Evolutionary conservation across 352 stramenopile species (phyloP).

Genomic region (Globisporangium solare): DNA sequence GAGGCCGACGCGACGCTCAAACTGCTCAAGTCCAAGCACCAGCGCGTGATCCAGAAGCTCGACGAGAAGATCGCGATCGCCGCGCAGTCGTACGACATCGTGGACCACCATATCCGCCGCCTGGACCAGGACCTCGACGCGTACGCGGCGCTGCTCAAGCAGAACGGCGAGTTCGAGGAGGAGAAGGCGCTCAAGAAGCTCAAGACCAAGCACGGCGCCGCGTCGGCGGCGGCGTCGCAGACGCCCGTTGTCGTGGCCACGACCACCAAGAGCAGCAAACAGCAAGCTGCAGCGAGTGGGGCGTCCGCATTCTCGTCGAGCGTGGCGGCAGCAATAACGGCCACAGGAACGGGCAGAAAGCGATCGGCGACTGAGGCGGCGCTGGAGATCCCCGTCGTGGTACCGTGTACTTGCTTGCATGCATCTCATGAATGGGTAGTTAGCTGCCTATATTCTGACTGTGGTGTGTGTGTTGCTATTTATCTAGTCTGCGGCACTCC

Average conservation of each 20-base stretch:
- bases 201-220: slow-evolving; percentile 22
- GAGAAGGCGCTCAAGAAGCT: slow-evolving; percentile 60
- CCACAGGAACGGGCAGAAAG: slow-evolving; percentile 31
- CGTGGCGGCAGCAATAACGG: slow-evolving; percentile 12
- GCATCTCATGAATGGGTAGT: too few species aligned
- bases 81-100: slow-evolving; percentile 81
- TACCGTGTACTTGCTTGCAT: slow-evolving; percentile 6
- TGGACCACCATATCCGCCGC: slow-evolving; percentile 83
- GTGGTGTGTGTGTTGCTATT: slow-evolving; percentile 1
- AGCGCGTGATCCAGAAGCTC: slow-evolving; percentile 77
- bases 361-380: slow-evolving; percentile 32
- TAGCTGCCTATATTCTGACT: too few species aligned
- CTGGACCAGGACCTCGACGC: slow-evolving; percentile 74
- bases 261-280: slow-evolving; percentile 16
- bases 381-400: slow-evolving; percentile 27
- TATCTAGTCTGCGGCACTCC: slow-evolving; percentile 19
- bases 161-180: slow-evolving; percentile 78
- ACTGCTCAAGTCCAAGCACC: slow-evolving; percentile 49
- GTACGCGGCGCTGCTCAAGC: slow-evolving; percentile 64
- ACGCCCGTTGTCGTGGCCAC: not conserved
- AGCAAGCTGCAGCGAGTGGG: slow-evolving; percentile 5
- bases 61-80: slow-evolving; percentile 88
- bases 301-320: not conserved
- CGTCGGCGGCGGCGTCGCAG: not conserved
- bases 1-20: slow-evolving; percentile 42